Evolutionary conservation across 2,329 filamentous ascomycete genomes (phyloP).

Genomic region (Bipolaris cookei): DNA sequence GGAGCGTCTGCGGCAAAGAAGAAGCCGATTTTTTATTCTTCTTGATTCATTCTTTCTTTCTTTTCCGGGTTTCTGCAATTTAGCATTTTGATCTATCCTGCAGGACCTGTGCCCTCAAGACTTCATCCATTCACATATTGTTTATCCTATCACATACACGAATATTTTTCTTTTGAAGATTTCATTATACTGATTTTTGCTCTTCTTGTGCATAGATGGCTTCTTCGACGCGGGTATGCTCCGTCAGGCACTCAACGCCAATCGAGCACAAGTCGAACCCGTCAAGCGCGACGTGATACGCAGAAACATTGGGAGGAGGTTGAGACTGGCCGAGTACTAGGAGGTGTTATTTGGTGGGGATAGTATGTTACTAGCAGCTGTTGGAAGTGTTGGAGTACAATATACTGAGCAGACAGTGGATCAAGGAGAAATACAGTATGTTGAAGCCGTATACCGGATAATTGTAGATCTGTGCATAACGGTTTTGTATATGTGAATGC

Average conservation of each 20-base stretch:
- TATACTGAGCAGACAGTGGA: too few species aligned
- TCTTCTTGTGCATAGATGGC: conserved; percentile 68
- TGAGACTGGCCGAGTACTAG: conserved; percentile 72
- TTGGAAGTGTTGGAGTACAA: not conserved
- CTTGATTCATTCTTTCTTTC: conserved; percentile 6
- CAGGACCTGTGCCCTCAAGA: not conserved
- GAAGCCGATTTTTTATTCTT: conserved; percentile 28
- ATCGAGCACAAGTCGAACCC: conserved; percentile 55
- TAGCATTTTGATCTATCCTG: not conserved
- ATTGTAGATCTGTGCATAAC: too few species aligned
- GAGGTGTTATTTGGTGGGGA: not conserved
- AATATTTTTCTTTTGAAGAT: not conserved
- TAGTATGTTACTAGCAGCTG: not conserved
- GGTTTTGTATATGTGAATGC: too few species aligned
- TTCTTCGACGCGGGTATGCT: conserved; percentile 98
- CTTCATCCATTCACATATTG: not conserved
- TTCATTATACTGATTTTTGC: conserved; percentile 39
- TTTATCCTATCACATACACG: not conserved
- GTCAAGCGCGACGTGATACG: conserved; percentile 67
- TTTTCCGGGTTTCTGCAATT: not conserved
- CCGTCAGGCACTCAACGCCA: conserved; percentile 81
- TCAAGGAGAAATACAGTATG: not conserved
- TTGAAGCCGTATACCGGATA: not conserved
- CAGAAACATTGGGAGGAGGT: conserved; percentile 75
- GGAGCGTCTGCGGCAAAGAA: conserved; percentile 31